A percentile compares a stretch with the other conserved stretches of the same genome.
phyloP scores from a whole-genome alignment of 2,329 filamentous ascomycete genomes.

The Colletotrichum sp. region DNA sequence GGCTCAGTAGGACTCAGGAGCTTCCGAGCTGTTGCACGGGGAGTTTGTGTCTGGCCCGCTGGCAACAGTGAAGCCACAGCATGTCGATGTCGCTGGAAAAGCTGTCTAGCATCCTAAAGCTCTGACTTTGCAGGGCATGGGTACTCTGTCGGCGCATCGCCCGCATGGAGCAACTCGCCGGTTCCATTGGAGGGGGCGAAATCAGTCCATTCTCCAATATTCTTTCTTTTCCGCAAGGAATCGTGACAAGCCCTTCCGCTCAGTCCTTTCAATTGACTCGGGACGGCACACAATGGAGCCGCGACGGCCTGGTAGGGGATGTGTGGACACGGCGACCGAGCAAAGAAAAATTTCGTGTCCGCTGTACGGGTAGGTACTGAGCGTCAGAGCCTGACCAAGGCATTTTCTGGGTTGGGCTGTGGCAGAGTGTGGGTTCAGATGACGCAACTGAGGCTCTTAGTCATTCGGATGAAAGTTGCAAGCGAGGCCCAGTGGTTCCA shows the following conservation, averaged over 20 bases:
- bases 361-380: neutral
- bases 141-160: neutral
- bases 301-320: neutral
- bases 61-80: neutral
- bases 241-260: neutral
- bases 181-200: neutral
- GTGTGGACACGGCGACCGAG: neutral
- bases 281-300: neutral
- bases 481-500: neutral
- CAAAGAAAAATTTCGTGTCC: neutral
- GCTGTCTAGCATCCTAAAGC: neutral
- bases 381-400: neutral
- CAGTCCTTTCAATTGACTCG: neutral
- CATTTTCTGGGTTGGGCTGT: neutral
- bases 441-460: neutral
- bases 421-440: neutral
- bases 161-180: neutral
- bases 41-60: neutral
- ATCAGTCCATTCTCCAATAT: neutral
- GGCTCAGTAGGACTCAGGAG: neutral
- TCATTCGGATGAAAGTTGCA: neutral
- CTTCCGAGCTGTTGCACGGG: neutral
- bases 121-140: neutral
- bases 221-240: neutral
- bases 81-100: neutral